Evolutionary conservation across 306 rosid genomes (phyloP).

Genomic region (Delonix regia): DNA sequence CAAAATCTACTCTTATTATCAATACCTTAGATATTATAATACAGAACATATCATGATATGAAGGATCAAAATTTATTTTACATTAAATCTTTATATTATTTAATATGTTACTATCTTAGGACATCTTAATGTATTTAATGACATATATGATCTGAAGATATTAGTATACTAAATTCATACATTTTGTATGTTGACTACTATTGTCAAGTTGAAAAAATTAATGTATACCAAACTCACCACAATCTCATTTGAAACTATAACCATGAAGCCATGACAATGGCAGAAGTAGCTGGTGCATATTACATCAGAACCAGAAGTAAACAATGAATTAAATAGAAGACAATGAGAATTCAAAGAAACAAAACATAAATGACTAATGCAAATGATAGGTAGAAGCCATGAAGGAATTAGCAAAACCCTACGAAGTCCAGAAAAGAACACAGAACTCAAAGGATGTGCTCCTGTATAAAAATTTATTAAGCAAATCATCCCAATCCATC

Average conservation of each 20-base stretch:
- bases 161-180: too few species aligned
- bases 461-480: constrained; percentile 27
- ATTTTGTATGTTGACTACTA: too few species aligned
- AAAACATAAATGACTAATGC: neutral
- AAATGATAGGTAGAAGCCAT: neutral
- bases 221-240: too few species aligned
- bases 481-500: constrained; percentile 3
- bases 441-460: neutral
- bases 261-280: neutral
- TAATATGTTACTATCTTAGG: too few species aligned
- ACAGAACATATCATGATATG: neutral
- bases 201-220: too few species aligned
- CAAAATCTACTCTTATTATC: neutral
- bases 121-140: too few species aligned
- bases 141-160: too few species aligned
- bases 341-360: neutral
- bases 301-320: neutral
- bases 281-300: neutral
- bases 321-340: neutral
- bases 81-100: too few species aligned
- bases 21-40: neutral
- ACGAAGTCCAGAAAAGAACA: neutral
- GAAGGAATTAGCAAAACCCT: neutral
- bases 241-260: neutral
- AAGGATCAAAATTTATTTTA: too few species aligned